Conservation (phyloP, 495 filamentous ascomycete species). For the Trichocladium antarcticum region DNA sequence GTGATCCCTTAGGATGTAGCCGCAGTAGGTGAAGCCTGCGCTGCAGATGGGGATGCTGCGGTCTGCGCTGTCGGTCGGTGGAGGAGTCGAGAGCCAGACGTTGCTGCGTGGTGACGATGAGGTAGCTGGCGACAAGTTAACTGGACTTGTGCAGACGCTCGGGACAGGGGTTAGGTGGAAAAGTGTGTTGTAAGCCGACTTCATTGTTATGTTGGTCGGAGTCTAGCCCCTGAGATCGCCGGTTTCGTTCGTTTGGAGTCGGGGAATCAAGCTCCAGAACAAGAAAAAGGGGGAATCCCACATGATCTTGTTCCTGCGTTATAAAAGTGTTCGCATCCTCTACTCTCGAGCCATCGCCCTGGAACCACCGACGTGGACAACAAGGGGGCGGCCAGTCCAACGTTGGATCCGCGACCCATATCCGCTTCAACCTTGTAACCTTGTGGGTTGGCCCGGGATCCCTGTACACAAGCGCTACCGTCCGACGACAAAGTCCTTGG, state of each 20-base stretch:
- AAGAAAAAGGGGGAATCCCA: no score
- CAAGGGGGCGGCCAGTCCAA: no score
- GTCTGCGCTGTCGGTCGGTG: slow-evolving; percentile 8
- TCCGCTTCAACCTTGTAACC: not conserved
- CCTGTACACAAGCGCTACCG: not conserved
- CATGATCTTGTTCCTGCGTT: no score
- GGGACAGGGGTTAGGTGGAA: slow-evolving; percentile 6
- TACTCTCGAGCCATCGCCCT: no score
- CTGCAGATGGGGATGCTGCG: slow-evolving; percentile 24
- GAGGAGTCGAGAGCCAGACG: not conserved
- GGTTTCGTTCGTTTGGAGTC: no score
- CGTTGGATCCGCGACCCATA: no score
- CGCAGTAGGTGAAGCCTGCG: slow-evolving; percentile 37
- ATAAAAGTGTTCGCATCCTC: no score
- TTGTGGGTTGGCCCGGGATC: not conserved
- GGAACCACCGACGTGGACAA: no score
- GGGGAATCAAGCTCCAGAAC: no score
- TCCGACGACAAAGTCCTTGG: not conserved
- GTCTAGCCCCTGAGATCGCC: no score
- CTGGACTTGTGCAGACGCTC: not conserved
- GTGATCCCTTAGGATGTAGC: slow-evolving; percentile 32
- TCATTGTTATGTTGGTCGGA: not conserved
- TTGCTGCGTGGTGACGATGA: slow-evolving; percentile 2
- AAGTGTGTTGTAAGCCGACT: not conserved
- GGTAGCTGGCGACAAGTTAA: not conserved